phyloP scores from a whole-genome alignment of 352 stramenopile species.

The Phytopythium ostracodes region DNA sequence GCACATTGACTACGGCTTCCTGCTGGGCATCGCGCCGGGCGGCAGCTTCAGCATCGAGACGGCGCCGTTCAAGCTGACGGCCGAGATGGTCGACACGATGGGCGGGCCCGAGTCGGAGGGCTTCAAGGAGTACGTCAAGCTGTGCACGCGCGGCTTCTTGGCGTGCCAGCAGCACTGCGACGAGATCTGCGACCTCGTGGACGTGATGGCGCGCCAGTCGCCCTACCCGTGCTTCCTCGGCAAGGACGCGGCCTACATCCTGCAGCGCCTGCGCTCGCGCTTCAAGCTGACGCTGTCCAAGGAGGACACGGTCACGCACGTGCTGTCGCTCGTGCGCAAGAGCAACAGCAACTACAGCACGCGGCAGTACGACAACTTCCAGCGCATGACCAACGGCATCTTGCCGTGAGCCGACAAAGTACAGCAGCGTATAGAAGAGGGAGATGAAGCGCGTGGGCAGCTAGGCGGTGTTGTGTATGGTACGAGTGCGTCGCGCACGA shows the following conservation, averaged over 20 bases:
- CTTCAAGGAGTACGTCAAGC: constrained; percentile 97
- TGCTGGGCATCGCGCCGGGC: constrained; percentile 97
- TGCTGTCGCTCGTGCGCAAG: constrained; percentile 88
- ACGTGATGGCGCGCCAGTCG: constrained; percentile 95
- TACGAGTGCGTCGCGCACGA: constrained; percentile 1
- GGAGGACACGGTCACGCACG: constrained; percentile 88
- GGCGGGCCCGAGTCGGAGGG: constrained; percentile 86
- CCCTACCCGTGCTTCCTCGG: constrained; percentile 95
- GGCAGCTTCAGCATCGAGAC: constrained; percentile 99
- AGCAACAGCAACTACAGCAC: constrained; percentile 93
- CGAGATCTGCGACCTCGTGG: constrained; percentile 96
- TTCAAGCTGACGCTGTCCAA: constrained; percentile 88
- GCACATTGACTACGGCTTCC: constrained; percentile 99
- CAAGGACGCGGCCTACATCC: constrained; percentile 81
- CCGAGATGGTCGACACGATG: constrained; percentile 98
- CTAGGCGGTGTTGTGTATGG: no score
- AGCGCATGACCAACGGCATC: constrained; percentile 94
- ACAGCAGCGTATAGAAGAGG: background rate
- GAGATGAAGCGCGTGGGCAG: background rate
- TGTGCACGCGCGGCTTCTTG: constrained; percentile 97
- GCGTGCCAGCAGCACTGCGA: constrained; percentile 94
- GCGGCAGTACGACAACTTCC: constrained; percentile 92
- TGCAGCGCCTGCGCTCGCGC: constrained; percentile 80
- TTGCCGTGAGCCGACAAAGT: constrained; percentile 43
- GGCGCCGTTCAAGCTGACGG: constrained; percentile 99